Percentiles rank a stretch among this genome's conserved stretches.
These are phyloP conservation scores for Pulveroboletus ravenelii DNA, from an alignment of 768 basidiomycete genomes.

Conservation along the genomic window DNA sequence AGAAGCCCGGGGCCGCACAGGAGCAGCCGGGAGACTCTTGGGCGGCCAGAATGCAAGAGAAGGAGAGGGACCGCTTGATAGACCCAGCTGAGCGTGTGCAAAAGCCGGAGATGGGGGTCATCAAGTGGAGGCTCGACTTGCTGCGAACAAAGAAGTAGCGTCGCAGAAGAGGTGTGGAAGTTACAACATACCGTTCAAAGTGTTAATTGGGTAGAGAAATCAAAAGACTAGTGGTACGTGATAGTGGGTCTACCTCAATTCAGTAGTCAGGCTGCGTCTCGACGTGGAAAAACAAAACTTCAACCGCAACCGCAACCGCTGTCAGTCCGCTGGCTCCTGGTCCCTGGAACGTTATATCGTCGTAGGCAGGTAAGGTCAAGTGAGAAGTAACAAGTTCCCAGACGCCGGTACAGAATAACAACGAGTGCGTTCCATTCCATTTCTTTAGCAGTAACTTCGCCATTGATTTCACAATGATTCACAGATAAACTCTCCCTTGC, in stretches of 20 bases:
- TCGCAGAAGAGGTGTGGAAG: neutral
- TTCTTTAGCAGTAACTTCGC: neutral
- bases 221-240: neutral
- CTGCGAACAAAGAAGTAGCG: constrained; percentile 9
- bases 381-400: too few relatives aligned
- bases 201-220: neutral
- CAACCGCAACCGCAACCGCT: neutral
- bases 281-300: neutral
- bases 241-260: neutral
- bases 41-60: constrained; percentile 51
- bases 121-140: constrained; percentile 23
- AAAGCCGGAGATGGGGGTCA: constrained; percentile 38
- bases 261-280: too few relatives aligned
- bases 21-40: constrained; percentile 36
- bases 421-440: neutral
- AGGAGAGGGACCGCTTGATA: constrained; percentile 40
- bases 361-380: too few relatives aligned
- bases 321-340: too few relatives aligned
- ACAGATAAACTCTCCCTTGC: too few relatives aligned
- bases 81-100: constrained; percentile 51
- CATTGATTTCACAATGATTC: neutral
- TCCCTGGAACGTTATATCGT: too few relatives aligned
- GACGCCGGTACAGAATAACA: too few relatives aligned
- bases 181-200: neutral
- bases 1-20: constrained; percentile 30